Conservation (phyloP, 2,329 filamentous ascomycete genomes). For the Beauveria varroae region DNA sequence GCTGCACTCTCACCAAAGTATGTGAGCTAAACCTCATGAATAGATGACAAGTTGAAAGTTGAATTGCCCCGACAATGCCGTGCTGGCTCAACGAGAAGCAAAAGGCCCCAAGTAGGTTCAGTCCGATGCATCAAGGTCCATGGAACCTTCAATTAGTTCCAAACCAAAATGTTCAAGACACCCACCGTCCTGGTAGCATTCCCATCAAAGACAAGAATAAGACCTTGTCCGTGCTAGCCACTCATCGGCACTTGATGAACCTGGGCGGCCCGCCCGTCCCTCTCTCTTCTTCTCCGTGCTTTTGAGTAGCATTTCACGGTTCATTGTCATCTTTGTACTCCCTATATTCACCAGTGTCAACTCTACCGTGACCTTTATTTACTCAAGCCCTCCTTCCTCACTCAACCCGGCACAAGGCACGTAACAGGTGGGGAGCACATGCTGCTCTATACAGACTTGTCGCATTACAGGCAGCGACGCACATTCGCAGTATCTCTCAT, state of each 20-base stretch:
- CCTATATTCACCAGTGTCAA: too few species aligned
- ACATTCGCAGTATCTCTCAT: not conserved
- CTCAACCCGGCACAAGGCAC: not conserved
- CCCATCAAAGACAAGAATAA: not conserved
- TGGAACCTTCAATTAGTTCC: too few species aligned
- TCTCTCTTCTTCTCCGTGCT: not conserved
- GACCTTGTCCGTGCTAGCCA: not conserved
- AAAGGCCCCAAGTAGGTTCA: not conserved
- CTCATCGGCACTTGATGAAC: not conserved
- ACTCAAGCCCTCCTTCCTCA: not conserved
- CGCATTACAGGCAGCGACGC: not conserved
- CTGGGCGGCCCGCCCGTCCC: not conserved
- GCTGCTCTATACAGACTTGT: not conserved
- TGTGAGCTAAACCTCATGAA: too few species aligned
- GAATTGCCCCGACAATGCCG: too few species aligned
- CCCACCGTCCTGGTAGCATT: not conserved
- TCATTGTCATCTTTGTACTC: not conserved
- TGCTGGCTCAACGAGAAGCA: not conserved
- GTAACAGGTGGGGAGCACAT: not conserved
- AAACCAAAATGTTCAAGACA: too few species aligned
- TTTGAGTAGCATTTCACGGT: not conserved
- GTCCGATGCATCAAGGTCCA: not conserved
- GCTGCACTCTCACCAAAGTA: not conserved
- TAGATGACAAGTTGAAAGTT: too few species aligned
- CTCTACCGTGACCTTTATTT: not conserved